These are phyloP conservation scores for Fraxinus sp. DNA, from an alignment of 305 asterid species.

Conservation along the genomic window DNA sequence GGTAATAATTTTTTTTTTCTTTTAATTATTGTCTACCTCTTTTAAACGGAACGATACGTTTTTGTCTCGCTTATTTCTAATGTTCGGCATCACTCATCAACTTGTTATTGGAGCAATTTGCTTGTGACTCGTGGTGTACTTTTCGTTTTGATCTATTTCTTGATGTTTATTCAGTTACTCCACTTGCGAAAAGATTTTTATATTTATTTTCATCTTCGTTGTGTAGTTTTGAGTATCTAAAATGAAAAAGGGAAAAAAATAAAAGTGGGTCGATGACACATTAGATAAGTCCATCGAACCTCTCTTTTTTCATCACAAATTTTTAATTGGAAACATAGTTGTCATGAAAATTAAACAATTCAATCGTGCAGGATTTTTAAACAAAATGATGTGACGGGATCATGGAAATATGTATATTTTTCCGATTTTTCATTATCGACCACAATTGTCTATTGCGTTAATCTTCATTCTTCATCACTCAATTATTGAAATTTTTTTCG, in stretches of 20 bases:
- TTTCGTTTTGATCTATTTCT: not conserved
- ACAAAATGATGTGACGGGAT: not conserved
- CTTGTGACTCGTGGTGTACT: not conserved
- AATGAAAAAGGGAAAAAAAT: not conserved
- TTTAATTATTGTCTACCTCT: not conserved
- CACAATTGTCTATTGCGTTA: not conserved
- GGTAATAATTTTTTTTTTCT: not conserved
- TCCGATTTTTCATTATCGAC: not conserved
- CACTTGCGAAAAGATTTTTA: too few relatives aligned
- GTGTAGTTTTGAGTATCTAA: not conserved
- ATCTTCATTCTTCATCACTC: not conserved
- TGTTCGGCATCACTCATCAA: not conserved
- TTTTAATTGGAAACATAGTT: not conserved
- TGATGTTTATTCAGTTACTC: not conserved
- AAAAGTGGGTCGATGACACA: not conserved
- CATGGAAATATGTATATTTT: not conserved
- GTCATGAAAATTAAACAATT: not conserved
- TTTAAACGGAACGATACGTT: not conserved
- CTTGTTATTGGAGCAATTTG: not conserved
- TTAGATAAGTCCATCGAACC: not conserved
- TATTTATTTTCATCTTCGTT: not conserved
- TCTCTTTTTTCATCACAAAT: not conserved
- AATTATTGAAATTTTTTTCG: not conserved
- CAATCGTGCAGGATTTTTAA: not conserved
- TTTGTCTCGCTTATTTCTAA: not conserved